Evolutionary conservation across 257 asterid species (phyloP).

Genomic region (Nicotiana sylvestris): DNA sequence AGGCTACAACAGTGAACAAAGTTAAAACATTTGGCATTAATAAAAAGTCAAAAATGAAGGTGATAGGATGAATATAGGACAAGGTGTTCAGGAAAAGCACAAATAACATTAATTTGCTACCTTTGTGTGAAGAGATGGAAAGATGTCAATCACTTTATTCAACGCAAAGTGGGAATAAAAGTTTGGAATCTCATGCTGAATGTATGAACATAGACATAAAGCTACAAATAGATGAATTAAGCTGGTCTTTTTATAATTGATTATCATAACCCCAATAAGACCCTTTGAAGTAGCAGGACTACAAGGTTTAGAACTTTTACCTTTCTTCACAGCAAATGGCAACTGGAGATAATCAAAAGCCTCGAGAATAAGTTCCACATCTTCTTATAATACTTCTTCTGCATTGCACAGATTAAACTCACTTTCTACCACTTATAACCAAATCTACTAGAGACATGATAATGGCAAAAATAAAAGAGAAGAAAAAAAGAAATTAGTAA

Average conservation of each 20-base stretch:
- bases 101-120: no score
- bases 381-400: constrained; percentile 92
- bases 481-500: not conserved
- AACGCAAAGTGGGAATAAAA: no score
- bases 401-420: constrained; percentile 19
- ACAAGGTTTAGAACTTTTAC: constrained; percentile 26
- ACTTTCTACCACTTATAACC: not conserved
- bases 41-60: no score
- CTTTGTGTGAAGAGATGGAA: no score
- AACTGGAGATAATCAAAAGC: constrained; percentile 91
- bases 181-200: no score
- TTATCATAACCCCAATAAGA: not conserved
- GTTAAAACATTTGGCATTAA: no score
- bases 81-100: no score
- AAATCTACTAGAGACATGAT: constrained; percentile 10
- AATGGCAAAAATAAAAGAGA: not conserved
- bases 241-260: not conserved
- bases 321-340: constrained; percentile 81
- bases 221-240: no score
- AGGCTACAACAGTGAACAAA: no score
- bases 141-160: no score
- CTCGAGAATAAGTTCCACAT: constrained; percentile 93
- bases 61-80: no score
- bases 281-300: not conserved
- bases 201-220: no score